These are phyloP conservation scores for Triadica sebifera DNA, from an alignment of 345 rosid genomes.

Conservation along the genomic window DNA sequence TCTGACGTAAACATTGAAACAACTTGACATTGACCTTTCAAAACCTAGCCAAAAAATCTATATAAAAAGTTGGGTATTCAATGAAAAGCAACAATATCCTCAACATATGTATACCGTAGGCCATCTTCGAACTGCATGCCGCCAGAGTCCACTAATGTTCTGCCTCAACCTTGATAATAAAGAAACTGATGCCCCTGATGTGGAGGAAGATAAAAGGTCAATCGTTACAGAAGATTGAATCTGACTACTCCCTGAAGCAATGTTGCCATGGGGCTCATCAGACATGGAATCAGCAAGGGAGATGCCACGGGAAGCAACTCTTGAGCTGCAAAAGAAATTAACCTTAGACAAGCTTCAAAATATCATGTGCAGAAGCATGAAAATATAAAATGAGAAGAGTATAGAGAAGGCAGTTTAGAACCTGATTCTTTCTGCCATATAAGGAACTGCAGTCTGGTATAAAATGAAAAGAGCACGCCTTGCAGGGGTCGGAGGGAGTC, in stretches of 20 bases:
- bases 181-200: slow-evolving; percentile 46
- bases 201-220: slow-evolving; percentile 42
- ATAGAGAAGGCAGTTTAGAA: slow-evolving; percentile 14
- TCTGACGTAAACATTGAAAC: not conserved
- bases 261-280: slow-evolving; percentile 40
- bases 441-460: slow-evolving; percentile 77
- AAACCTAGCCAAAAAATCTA: not conserved
- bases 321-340: slow-evolving; percentile 45
- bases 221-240: slow-evolving; percentile 28
- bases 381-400: not conserved
- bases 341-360: not conserved
- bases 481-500: slow-evolving; percentile 94
- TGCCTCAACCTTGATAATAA: slow-evolving; percentile 48
- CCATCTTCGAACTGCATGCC: slow-evolving; percentile 65
- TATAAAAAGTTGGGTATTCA: not conserved
- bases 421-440: slow-evolving; percentile 90
- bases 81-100: not conserved
- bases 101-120: slow-evolving; percentile 51
- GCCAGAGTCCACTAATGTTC: slow-evolving; percentile 47
- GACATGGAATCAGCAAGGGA: slow-evolving; percentile 55
- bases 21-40: not conserved
- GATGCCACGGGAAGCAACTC: slow-evolving; percentile 67
- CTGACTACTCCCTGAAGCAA: slow-evolving; percentile 32
- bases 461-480: slow-evolving; percentile 83
- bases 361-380: not conserved